phyloP scores from a whole-genome alignment of 306 rosid species.

The Astragalus glycyphyllos region DNA sequence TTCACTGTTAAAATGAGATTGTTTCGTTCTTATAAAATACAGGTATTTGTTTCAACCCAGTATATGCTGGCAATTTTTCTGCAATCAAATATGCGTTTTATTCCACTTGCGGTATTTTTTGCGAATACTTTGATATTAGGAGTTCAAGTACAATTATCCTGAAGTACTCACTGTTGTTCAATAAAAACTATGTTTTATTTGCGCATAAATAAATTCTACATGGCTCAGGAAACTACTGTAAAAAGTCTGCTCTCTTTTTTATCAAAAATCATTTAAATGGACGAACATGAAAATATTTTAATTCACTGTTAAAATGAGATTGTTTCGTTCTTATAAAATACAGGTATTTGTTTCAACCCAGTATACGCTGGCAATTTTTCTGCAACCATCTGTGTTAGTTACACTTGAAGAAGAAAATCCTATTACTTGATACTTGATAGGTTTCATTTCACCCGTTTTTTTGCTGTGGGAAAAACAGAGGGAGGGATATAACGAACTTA shows the following conservation, averaged over 20 bases:
- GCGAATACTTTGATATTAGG: constrained; percentile 23
- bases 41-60: constrained; percentile 25
- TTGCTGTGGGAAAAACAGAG: background rate
- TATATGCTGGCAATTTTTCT: constrained; percentile 15
- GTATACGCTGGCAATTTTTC: constrained; percentile 14
- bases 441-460: background rate
- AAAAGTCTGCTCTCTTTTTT: background rate
- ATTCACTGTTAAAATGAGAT: constrained; percentile 11
- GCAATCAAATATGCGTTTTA: constrained; percentile 67
- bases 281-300: constrained; percentile 1
- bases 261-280: background rate
- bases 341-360: constrained; percentile 24
- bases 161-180: constrained; percentile 1
- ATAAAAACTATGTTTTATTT: constrained; percentile 24
- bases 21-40: background rate
- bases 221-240: constrained; percentile 23
- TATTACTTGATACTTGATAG: constrained; percentile 22
- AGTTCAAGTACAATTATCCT: background rate
- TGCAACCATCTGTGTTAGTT: constrained; percentile 8
- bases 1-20: constrained; percentile 13
- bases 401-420: constrained; percentile 29
- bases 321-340: background rate
- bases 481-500: background rate
- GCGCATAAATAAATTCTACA: background rate
- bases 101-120: constrained; percentile 76